These are phyloP conservation scores for Pholiota microspora DNA, from an alignment of 768 basidiomycete species.

Conservation along the genomic window DNA sequence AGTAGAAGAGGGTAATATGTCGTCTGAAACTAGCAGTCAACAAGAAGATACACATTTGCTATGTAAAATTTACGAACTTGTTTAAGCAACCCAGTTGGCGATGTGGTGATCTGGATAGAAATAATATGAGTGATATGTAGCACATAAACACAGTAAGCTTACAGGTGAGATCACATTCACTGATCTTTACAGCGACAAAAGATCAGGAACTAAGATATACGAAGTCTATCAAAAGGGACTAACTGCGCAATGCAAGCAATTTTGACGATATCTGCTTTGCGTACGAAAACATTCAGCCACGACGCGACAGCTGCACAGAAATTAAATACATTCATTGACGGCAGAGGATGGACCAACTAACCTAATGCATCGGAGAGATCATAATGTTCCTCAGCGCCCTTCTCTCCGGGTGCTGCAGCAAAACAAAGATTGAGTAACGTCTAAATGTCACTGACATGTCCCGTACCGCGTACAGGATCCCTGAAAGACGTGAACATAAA, in stretches of 20 bases:
- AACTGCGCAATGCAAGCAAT: constrained; percentile 64
- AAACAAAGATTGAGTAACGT: too few relatives aligned
- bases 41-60: not conserved
- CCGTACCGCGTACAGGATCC: constrained; percentile 44
- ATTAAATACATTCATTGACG: not conserved
- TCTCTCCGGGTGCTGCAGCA: constrained; percentile 39
- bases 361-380: constrained; percentile 51
- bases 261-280: constrained; percentile 56
- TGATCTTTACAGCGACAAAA: constrained; percentile 22
- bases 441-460: too few relatives aligned
- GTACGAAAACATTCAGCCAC: constrained; percentile 61
- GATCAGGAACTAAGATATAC: not conserved
- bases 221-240: not conserved
- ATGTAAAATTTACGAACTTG: constrained; percentile 19
- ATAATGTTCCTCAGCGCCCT: constrained; percentile 53
- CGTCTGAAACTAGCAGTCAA: constrained; percentile 27
- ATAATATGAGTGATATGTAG: not conserved
- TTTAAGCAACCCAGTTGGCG: constrained; percentile 38
- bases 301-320: constrained; percentile 45
- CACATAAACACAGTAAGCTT: not conserved
- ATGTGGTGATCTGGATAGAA: constrained; percentile 39
- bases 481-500: constrained; percentile 12
- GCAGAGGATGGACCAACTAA: constrained; percentile 12
- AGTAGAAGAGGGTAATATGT: constrained; percentile 52
- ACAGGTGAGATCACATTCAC: constrained; percentile 50